These are phyloP conservation scores for Bromus sterilis DNA, from an alignment of 176 grass and related monocot species.

Conservation along the genomic window DNA sequence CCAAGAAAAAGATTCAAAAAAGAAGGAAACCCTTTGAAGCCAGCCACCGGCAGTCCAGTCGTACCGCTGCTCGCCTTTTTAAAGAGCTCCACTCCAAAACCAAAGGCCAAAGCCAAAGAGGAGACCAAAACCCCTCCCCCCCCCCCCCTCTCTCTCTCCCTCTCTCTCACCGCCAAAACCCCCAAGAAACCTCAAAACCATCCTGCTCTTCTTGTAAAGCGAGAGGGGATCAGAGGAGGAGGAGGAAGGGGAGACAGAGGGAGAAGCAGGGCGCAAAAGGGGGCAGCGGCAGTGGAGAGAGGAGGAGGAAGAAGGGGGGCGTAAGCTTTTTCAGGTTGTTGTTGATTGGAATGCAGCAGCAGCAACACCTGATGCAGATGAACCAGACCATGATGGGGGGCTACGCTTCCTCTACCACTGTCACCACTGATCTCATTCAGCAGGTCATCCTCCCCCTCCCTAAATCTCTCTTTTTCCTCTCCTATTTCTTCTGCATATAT, in stretches of 20 bases:
- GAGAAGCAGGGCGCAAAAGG: neutral
- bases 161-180: slow-evolving; percentile 32
- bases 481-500: neutral
- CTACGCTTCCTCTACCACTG: slow-evolving; percentile 61
- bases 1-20: neutral
- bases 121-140: neutral
- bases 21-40: neutral
- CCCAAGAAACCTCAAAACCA: slow-evolving; percentile 7
- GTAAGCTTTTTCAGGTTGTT: slow-evolving; percentile 5
- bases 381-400: slow-evolving; percentile 93
- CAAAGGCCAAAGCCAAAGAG: neutral
- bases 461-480: neutral
- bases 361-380: slow-evolving; percentile 97
- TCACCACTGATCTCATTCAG: slow-evolving; percentile 93
- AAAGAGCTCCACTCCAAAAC: slow-evolving; percentile 23
- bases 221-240: slow-evolving; percentile 10
- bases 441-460: slow-evolving; percentile 49
- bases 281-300: neutral
- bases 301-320: neutral
- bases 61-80: neutral
- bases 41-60: neutral
- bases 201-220: slow-evolving; percentile 24
- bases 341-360: slow-evolving; percentile 58
- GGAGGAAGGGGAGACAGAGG: slow-evolving; percentile 13
- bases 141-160: neutral